phyloP scores from a whole-genome alignment of 345 rosid genomes.

The Fremontodendron californicum region DNA sequence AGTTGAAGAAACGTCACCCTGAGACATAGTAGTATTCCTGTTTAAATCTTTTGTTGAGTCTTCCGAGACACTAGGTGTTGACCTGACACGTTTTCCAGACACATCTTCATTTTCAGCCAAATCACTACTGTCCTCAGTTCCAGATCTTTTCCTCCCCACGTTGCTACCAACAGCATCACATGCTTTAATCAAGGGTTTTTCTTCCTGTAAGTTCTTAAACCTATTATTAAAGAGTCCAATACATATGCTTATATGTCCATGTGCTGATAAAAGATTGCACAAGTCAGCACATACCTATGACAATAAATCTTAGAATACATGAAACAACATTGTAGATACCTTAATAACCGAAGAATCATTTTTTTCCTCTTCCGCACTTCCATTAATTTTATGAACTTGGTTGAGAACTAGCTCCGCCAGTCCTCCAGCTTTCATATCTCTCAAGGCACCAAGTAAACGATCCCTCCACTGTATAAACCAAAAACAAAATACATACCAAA shows the following conservation, averaged over 20 bases:
- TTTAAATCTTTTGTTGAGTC: slow-evolving; percentile 52
- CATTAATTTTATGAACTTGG: slow-evolving; percentile 46
- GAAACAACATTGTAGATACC: slow-evolving; percentile 39
- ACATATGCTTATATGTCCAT: not conserved
- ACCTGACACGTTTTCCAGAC: slow-evolving; percentile 66
- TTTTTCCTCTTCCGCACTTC: slow-evolving; percentile 42
- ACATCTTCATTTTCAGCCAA: slow-evolving; percentile 44
- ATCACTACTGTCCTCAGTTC: slow-evolving; percentile 44
- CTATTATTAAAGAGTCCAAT: slow-evolving; percentile 23
- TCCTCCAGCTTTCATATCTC: slow-evolving; percentile 61
- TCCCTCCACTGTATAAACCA: slow-evolving; percentile 77
- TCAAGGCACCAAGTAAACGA: slow-evolving; percentile 67
- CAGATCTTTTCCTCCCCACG: slow-evolving; percentile 66
- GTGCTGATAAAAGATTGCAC: slow-evolving; percentile 8
- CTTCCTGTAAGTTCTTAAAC: slow-evolving; percentile 49
- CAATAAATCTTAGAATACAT: slow-evolving; percentile 14
- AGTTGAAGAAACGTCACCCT: slow-evolving; percentile 44
- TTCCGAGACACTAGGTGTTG: slow-evolving; percentile 50
- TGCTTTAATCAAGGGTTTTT: slow-evolving; percentile 28
- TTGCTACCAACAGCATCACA: slow-evolving; percentile 37
- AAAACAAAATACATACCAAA: slow-evolving; percentile 13
- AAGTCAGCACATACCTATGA: not conserved
- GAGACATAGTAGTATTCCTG: slow-evolving; percentile 32
- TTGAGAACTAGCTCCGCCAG: slow-evolving; percentile 40
- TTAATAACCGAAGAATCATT: slow-evolving; percentile 39